A percentile compares a stretch with the other conserved stretches of the same genome.
phyloP scores from a whole-genome alignment of 73 alveolate genomes.

The Paramecium primaurelia region DNA sequence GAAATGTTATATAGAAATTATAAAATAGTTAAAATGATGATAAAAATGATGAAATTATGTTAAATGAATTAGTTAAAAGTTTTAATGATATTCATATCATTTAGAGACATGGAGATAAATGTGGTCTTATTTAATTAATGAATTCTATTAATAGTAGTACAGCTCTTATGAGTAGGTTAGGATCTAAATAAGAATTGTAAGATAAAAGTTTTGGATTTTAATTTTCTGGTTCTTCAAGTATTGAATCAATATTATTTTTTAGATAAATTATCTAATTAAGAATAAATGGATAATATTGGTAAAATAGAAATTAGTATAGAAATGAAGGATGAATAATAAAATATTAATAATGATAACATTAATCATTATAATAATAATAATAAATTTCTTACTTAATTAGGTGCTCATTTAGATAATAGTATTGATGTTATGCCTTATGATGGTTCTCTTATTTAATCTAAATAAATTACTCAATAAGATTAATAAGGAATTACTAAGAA shows the following conservation, averaged over 20 bases:
- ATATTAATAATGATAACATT: background rate
- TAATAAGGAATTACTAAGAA: background rate
- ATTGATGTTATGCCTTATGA: background rate
- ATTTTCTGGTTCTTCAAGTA: background rate
- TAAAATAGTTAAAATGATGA: background rate
- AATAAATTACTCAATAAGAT: background rate
- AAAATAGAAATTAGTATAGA: background rate
- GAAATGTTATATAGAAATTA: background rate
- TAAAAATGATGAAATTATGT: background rate
- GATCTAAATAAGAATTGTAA: background rate
- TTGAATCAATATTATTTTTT: background rate
- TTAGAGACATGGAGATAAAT: background rate
- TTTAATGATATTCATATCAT: background rate
- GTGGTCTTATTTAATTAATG: constrained; percentile 9
- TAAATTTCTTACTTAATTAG: background rate
- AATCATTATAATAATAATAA: background rate
- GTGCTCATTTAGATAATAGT: background rate
- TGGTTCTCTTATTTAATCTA: background rate
- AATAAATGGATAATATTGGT: background rate
- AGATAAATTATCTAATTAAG: background rate
- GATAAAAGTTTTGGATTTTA: background rate
- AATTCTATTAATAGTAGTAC: background rate
- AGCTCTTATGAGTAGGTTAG: background rate
- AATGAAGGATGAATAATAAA: background rate
- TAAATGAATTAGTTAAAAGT: background rate